Base-by-base conservation (phyloP, 2,329 filamentous ascomycete species). In the Pseudogymnoascus sp. region DNA sequence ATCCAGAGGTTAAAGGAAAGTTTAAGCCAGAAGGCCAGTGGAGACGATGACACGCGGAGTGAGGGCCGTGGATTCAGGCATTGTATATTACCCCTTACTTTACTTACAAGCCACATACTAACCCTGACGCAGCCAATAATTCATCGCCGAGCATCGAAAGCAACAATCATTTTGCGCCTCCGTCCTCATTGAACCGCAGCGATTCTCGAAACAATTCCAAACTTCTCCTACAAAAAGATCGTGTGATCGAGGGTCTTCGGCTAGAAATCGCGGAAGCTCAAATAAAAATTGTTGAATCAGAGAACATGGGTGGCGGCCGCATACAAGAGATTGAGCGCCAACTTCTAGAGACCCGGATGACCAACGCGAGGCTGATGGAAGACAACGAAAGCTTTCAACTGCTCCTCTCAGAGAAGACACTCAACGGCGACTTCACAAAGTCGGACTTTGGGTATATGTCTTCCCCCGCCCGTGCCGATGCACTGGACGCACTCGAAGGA, bases 341-440 rank as follows among this genome's bases (percentile, higher is more conserved):
- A 66, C 82, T 97, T 59, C 86, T 97, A 75, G 93, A 97, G 71
- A 88, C 91, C 38, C 90, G 92, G 69, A 94, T 97, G 88, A 89
- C 91, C 67, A 99, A 97, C 71, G 94, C 94, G 62, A 85, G 92
- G 50, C 79, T 99, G 65, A 94, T 97, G 89, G 94, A 99, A 76
- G 94, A 99, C 75, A 97, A 97, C 70, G 94, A 99, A 75, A 96
- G 91, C 75, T 99, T 96, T 75, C 93, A 97, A 75, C 82, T 97
- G 37, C 84, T 99, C 15, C 84, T 99, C 22, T 91, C 91, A 71
- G 92, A 97, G 74, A 93, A 91, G 80, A 97, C 94, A 1, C 82
- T 99, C 62, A 96, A 95, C 71, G 94, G 94, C 30, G 93, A 97
- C 71, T 93, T 97, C 72, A 82, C 83, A 69, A 91, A 88, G 71